Evolutionary conservation across 2,329 filamentous ascomycete genomes (phyloP).

Genomic region (Cyanodermella asteris): DNA sequence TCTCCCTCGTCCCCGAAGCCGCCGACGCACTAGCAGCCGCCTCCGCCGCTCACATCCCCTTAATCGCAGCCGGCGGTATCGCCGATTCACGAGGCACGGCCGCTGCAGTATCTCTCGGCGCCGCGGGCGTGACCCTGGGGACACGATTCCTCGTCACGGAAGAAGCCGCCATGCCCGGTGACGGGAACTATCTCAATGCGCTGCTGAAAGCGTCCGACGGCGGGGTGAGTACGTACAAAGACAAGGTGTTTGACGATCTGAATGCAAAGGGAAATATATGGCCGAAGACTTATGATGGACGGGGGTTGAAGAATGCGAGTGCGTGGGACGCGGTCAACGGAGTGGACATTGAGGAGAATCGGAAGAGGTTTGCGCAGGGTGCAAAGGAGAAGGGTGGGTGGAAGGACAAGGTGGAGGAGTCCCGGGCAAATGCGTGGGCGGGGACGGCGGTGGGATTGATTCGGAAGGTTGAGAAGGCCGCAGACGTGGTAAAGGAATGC

Average conservation of each 20-base stretch:
- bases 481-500: slow-evolving; percentile 29
- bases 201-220: slow-evolving; percentile 29
- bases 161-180: too few species aligned
- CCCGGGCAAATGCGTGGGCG: slow-evolving; percentile 39
- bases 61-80: slow-evolving; percentile 32
- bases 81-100: slow-evolving; percentile 29
- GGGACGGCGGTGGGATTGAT: slow-evolving; percentile 40
- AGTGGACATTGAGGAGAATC: slow-evolving; percentile 19
- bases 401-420: slow-evolving; percentile 23
- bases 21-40: slow-evolving; percentile 16
- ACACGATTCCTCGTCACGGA: slow-evolving; percentile 37
- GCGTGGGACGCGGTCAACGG: slow-evolving; percentile 21
- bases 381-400: slow-evolving; percentile 25
- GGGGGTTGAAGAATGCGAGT: slow-evolving; percentile 35
- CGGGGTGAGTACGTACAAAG: slow-evolving; percentile 26
- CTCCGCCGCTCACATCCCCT: slow-evolving; percentile 15
- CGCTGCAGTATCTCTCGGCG: slow-evolving; percentile 29
- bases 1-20: slow-evolving; percentile 29
- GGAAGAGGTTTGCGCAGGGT: slow-evolving; percentile 24
- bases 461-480: slow-evolving; percentile 25
- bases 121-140: slow-evolving; percentile 35
- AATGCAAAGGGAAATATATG: slow-evolving; percentile 37
- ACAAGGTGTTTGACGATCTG: slow-evolving; percentile 31
- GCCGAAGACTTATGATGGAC: slow-evolving; percentile 34
- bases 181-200: slow-evolving; percentile 27